Evolutionary conservation across 768 basidiomycete genomes (phyloP).

Genomic region (Boletus coccyginus): DNA sequence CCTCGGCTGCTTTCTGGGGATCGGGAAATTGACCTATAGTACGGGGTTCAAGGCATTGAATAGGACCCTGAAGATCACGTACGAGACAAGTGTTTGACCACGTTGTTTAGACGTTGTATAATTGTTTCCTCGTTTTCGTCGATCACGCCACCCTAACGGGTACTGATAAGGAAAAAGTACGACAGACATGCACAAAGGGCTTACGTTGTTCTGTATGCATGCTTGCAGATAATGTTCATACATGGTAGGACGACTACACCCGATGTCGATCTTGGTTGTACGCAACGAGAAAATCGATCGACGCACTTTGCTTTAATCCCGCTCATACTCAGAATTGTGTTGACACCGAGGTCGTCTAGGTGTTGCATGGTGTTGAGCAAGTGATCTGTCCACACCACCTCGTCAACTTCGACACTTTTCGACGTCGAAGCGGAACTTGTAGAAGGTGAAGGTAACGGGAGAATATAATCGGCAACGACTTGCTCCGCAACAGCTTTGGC

Average conservation of each 20-base stretch:
- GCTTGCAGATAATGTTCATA: constrained; percentile 69
- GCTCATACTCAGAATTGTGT: constrained; percentile 57
- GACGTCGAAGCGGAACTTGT: constrained; percentile 38
- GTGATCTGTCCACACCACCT: constrained; percentile 82
- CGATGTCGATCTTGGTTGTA: background rate
- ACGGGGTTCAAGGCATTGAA: background rate
- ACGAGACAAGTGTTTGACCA: constrained; percentile 65
- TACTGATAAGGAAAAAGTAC: background rate
- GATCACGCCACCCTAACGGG: constrained; percentile 78
- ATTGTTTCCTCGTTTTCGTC: constrained; percentile 76
- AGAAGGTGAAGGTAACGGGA: constrained; percentile 67
- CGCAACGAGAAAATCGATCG: background rate
- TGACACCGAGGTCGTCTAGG: constrained; percentile 58
- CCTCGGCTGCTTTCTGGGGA: constrained; percentile 69
- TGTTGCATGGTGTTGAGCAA: constrained; percentile 69
- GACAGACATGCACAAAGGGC: constrained; percentile 25
- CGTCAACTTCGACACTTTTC: constrained; percentile 61
- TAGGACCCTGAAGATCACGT: constrained; percentile 20
- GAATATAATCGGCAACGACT: constrained; percentile 67
- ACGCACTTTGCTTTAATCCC: constrained; percentile 61
- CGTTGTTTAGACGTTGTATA: constrained; percentile 48
- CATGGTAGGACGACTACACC: constrained; percentile 58
- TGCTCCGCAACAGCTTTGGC: constrained; percentile 66
- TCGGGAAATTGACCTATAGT: constrained; percentile 58
- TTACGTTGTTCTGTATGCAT: constrained; percentile 82